Evolutionary conservation across 164 flowering plant species (phyloP), one percentile per base, ranked within the genome.

Genomic region (Aristolochia californica): DNA sequence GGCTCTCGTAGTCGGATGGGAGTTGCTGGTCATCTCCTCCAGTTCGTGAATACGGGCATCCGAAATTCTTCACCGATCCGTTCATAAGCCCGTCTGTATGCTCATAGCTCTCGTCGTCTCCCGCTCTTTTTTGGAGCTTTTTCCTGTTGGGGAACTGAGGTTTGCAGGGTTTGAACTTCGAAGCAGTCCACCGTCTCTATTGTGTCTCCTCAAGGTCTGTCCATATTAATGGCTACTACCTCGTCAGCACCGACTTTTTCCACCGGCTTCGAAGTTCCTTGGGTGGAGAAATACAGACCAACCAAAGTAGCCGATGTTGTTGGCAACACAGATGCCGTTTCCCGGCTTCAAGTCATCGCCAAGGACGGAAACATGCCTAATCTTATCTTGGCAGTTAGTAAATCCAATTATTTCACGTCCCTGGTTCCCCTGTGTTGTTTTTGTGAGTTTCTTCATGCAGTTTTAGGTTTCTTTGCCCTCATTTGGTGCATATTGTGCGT

Each of bases 351-450:
- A 68, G 83, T 86, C 74, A 86, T 79, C 72, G 84, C 72, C 60
- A 84, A 83, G 56, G 95, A 89, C 55, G 99, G 97, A 58, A 93
- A 87, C 80, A 82, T 93, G 94, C 97, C 97, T 52, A 85, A 93
- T 56, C 84, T 93, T 77, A 87, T 89, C 58, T 73, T 89, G 43
- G 48, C 97, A 5, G 90, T 86, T 72, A 56, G 49, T 8, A 21
- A 48, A 9, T 55, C 40, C 26, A 48, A 49, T 30, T 55, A 16
- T 22, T 30, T 10, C 48, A 11, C 23, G 40, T 13, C 27, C 11
- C 16, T 21, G 5, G 18, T 34, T 27, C 26, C 47, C 27, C 23
- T 25, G 13, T 17, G 26, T 51, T 8, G 26, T 5, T 51, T 51
- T 8, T 13, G 2, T 52, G 25, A 52, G 24, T 23, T 52, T 22